phyloP scores from a whole-genome alignment of 768 basidiomycete genomes.

The Hygrophorus pudorinus region DNA sequence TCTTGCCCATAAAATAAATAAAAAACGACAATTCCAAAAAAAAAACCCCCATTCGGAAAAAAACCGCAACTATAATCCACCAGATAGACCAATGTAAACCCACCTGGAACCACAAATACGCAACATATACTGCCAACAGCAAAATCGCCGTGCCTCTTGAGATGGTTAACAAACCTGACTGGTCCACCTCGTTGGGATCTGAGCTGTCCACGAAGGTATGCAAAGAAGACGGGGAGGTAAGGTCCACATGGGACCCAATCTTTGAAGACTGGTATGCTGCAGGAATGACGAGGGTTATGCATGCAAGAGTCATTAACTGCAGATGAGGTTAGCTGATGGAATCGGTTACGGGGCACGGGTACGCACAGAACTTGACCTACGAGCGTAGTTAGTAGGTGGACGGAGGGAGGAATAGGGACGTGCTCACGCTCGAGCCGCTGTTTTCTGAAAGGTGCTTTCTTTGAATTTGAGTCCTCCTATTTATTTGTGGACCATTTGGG shows the following conservation, averaged over 20 bases:
- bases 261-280: conserved; percentile 67
- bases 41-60: too few relatives aligned
- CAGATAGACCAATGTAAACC: conserved; percentile 8
- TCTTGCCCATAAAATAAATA: too few relatives aligned
- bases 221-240: not conserved
- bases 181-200: conserved; percentile 17
- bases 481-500: not conserved
- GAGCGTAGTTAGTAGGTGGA: not conserved
- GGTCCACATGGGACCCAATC: not conserved
- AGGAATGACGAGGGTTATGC: conserved; percentile 85
- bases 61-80: conserved; percentile 1
- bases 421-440: conserved; percentile 80
- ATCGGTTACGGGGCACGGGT: conserved; percentile 7
- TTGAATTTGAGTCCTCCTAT: conserved; percentile 53
- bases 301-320: conserved; percentile 77
- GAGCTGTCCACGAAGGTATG: conserved; percentile 10
- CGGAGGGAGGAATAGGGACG: conserved; percentile 6
- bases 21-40: too few relatives aligned
- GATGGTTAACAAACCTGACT: conserved; percentile 54
- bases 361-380: conserved; percentile 39
- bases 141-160: conserved; percentile 76
- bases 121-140: conserved; percentile 62
- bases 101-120: conserved; percentile 71
- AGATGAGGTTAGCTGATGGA: not conserved
- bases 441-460: conserved; percentile 70